These are phyloP conservation scores for Oryza rufipogon DNA, from an alignment of 176 grass and related monocot genomes.

Conservation along the genomic window DNA sequence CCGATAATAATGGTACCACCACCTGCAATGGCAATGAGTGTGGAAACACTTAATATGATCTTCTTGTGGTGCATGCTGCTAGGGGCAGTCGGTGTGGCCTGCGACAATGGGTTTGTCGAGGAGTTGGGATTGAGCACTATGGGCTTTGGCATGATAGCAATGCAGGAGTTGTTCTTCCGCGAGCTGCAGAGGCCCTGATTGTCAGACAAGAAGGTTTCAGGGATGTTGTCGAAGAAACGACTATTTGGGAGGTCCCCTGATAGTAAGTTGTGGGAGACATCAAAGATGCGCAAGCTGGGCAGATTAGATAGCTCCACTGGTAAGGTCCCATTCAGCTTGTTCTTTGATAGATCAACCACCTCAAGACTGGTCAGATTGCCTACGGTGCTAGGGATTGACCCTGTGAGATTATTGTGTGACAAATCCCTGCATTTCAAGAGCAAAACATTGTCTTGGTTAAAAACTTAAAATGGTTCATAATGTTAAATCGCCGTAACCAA, in stretches of 20 bases:
- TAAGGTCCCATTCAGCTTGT: constrained; percentile 72
- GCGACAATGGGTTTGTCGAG: constrained; percentile 56
- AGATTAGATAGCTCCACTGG: constrained; percentile 67
- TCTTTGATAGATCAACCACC: constrained; percentile 69
- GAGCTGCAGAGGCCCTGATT: constrained; percentile 76
- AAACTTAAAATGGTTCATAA: not conserved
- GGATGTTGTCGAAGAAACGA: constrained; percentile 76
- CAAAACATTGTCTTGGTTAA: constrained; percentile 13
- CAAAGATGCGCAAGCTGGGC: constrained; percentile 62
- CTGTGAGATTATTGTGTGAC: constrained; percentile 69
- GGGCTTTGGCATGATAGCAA: constrained; percentile 73
- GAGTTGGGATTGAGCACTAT: constrained; percentile 96
- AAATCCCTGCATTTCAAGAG: constrained; percentile 70
- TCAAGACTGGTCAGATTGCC: constrained; percentile 73
- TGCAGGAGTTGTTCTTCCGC: constrained; percentile 68
- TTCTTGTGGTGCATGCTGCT: constrained; percentile 77
- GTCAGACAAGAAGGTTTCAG: constrained; percentile 52
- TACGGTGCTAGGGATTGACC: constrained; percentile 61
- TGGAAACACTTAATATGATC: constrained; percentile 93
- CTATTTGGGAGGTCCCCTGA: constrained; percentile 77
- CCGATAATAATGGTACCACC: constrained; percentile 69
- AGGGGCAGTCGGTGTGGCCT: constrained; percentile 33
- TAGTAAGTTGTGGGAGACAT: constrained; percentile 85
- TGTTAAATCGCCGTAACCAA: not conserved
- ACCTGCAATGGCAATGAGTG: constrained; percentile 82